These are phyloP conservation scores for Macroventuria anomochaeta DNA, from an alignment of 2,329 filamentous ascomycete genomes.

Conservation along the genomic window DNA sequence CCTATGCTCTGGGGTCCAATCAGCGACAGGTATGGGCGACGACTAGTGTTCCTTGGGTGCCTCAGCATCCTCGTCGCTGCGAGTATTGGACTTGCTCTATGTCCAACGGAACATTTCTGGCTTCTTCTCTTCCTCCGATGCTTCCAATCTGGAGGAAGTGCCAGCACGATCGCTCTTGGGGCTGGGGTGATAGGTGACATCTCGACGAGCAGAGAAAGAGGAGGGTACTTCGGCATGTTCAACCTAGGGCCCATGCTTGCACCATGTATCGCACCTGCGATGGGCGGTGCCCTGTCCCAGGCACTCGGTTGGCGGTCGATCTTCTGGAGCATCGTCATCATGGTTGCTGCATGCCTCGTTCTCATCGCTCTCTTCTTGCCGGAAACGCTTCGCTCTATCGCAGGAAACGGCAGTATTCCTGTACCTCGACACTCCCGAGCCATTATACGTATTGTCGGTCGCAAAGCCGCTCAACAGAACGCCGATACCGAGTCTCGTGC, in stretches of 20 bases:
- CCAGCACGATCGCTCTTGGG: slow-evolving; percentile 61
- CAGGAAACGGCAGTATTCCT: slow-evolving; percentile 47
- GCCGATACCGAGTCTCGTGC: slow-evolving; percentile 21
- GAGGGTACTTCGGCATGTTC: slow-evolving; percentile 74
- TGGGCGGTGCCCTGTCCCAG: slow-evolving; percentile 45
- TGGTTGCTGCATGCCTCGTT: slow-evolving; percentile 46
- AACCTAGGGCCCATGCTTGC: slow-evolving; percentile 55
- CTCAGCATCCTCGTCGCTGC: slow-evolving; percentile 44
- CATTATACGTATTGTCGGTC: slow-evolving; percentile 33
- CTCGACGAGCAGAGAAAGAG: slow-evolving; percentile 71
- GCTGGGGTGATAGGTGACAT: slow-evolving; percentile 77
- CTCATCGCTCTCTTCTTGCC: slow-evolving; percentile 48
- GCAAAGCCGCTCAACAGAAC: slow-evolving; percentile 21
- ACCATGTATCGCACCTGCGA: slow-evolving; percentile 39
- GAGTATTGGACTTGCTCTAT: slow-evolving; percentile 45
- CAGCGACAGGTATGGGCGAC: slow-evolving; percentile 58
- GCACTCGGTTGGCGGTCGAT: slow-evolving; percentile 46
- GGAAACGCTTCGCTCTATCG: slow-evolving; percentile 52
- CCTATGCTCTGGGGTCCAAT: slow-evolving; percentile 61
- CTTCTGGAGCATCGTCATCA: slow-evolving; percentile 51
- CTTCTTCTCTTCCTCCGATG: slow-evolving; percentile 44
- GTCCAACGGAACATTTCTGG: slow-evolving; percentile 41
- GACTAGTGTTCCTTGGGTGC: slow-evolving; percentile 58
- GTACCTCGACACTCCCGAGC: slow-evolving; percentile 30
- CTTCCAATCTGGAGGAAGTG: slow-evolving; percentile 50